Evolutionary conservation across 257 asterid species (phyloP).

Genomic region (Lantana camara): DNA sequence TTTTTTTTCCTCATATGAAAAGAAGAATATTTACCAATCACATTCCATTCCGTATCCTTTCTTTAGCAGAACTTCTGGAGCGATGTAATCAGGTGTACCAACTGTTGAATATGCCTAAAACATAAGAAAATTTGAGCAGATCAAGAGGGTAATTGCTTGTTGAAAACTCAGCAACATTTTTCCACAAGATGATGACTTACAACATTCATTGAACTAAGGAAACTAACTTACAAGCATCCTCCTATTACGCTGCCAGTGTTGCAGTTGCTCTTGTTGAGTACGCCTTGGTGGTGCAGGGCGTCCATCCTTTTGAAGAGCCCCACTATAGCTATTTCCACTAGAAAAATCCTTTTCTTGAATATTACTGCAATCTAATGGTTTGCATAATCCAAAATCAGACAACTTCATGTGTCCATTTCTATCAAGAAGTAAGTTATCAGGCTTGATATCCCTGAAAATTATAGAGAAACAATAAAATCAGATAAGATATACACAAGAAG

Average conservation of each 20-base stretch:
- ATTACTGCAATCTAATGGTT: conserved; percentile 91
- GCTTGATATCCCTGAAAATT: conserved; percentile 91
- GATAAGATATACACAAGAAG: conserved; percentile 24
- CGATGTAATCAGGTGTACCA: conserved; percentile 98
- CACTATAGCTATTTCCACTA: conserved; percentile 66
- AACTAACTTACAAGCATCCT: conserved; percentile 85
- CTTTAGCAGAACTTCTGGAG: conserved; percentile 94
- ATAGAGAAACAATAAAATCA: conserved; percentile 17
- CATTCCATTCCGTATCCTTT: conserved; percentile 98
- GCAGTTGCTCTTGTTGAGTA: conserved; percentile 96
- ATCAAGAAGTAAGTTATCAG: conserved; percentile 96
- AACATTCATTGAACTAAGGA: too few relatives aligned
- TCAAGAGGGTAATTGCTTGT: conserved; percentile 7
- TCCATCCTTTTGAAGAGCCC: conserved; percentile 88
- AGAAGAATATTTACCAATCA: conserved; percentile 64
- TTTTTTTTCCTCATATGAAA: conserved; percentile 24
- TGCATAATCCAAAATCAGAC: conserved; percentile 95
- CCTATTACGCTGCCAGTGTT: conserved; percentile 92
- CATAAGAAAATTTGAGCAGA: conserved; percentile 24
- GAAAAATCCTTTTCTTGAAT: conserved; percentile 94
- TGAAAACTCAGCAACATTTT: conserved; percentile 11
- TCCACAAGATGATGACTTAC: conserved; percentile 15
- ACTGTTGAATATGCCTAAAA: conserved; percentile 95
- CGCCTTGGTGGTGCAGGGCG: conserved; percentile 86
- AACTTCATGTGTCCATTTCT: conserved; percentile 91